A percentile compares a stretch with the other conserved stretches of the same genome.
phyloP scores from a whole-genome alignment of 179 eudicot species.

The Patellifolia procumbens region DNA sequence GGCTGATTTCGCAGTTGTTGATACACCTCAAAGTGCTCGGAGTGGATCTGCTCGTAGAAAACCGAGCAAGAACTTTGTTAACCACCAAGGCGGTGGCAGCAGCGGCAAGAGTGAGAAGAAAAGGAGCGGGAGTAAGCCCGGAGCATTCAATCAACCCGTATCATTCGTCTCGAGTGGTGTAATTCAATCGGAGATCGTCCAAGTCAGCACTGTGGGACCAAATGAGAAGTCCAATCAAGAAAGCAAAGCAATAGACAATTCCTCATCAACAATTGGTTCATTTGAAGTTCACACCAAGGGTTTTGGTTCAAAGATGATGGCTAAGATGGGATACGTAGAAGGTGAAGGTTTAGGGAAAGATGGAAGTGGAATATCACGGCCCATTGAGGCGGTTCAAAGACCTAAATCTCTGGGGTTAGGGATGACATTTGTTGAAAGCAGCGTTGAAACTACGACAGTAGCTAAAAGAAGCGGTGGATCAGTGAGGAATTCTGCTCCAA shows the following conservation, averaged over 20 bases:
- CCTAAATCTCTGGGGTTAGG: slow-evolving; percentile 97
- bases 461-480: slow-evolving; percentile 23
- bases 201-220: slow-evolving; percentile 26
- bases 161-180: slow-evolving; percentile 84
- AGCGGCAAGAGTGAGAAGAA: slow-evolving; percentile 41
- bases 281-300: slow-evolving; percentile 95
- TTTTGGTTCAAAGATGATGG: slow-evolving; percentile 97
- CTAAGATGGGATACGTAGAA: slow-evolving; percentile 91
- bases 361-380: slow-evolving; percentile 73
- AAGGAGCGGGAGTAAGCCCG: slow-evolving; percentile 40
- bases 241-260: slow-evolving; percentile 25
- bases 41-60: slow-evolving; percentile 33
- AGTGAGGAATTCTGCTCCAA: slow-evolving; percentile 27
- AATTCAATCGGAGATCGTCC: slow-evolving; percentile 50
- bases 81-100: slow-evolving; percentile 30
- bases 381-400: slow-evolving; percentile 74
- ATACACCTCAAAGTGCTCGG: slow-evolving; percentile 33
- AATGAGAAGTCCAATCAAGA: slow-evolving; percentile 31
- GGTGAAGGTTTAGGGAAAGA: slow-evolving; percentile 88
- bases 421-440: slow-evolving; percentile 52
- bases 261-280: slow-evolving; percentile 53
- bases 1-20: slow-evolving; percentile 50
- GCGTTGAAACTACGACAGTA: slow-evolving; percentile 21
- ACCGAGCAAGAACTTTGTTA: slow-evolving; percentile 36
- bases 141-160: slow-evolving; percentile 61